A percentile compares a stretch with the other conserved stretches of the same genome.
Evolutionary conservation across 768 basidiomycete species (phyloP).

Genomic region (Gloeophyllum trabeum): DNA sequence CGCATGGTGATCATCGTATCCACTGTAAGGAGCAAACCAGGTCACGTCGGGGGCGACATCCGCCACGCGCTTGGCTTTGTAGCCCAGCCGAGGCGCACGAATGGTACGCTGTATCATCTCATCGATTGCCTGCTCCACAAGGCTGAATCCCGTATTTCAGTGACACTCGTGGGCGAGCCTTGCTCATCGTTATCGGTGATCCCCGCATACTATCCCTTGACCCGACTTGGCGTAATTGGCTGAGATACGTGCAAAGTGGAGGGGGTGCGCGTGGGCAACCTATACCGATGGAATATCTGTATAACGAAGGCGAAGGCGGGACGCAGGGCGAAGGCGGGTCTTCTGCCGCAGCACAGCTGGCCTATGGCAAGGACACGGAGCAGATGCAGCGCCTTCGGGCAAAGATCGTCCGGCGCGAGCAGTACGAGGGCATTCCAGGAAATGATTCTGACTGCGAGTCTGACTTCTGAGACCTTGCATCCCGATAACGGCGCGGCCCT

Average conservation of each 20-base stretch:
- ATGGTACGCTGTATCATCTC: constrained; percentile 8
- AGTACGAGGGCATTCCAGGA: no score
- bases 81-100: constrained; percentile 18
- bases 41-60: constrained; percentile 15
- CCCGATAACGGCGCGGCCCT: no score
- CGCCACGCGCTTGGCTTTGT: constrained; percentile 17
- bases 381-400: no score
- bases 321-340: not conserved
- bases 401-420: no score
- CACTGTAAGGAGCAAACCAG: constrained; percentile 24
- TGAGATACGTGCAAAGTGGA: no score
- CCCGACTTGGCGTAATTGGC: constrained; percentile 57
- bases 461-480: no score
- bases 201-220: constrained; percentile 48
- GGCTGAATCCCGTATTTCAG: constrained; percentile 15
- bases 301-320: not conserved
- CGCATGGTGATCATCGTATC: constrained; percentile 26
- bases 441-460: no score
- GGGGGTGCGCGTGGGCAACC: no score
- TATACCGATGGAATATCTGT: not conserved
- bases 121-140: not conserved
- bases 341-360: not conserved
- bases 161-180: constrained; percentile 50
- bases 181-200: constrained; percentile 51
- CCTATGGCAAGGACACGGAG: no score